These are phyloP conservation scores for Stemphylium beticola DNA, from an alignment of 2,329 filamentous ascomycete species.

Conservation along the genomic window DNA sequence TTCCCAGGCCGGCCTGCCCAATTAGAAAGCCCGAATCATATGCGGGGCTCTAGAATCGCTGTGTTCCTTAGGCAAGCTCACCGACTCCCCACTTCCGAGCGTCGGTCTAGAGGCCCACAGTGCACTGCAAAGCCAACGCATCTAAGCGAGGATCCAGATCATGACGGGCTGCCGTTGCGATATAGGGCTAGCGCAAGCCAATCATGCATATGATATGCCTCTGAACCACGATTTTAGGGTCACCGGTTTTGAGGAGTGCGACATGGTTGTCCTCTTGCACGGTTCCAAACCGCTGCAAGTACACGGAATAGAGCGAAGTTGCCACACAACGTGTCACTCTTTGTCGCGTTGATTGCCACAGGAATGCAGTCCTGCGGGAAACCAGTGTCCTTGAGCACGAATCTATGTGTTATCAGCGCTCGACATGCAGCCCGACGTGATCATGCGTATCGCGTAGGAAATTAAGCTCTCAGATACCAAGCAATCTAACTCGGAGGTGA, in stretches of 20 bases:
- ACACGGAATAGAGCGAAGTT: not conserved
- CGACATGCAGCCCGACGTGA: slow-evolving; percentile 5
- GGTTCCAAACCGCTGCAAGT: not conserved
- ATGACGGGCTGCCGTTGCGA: slow-evolving; percentile 22
- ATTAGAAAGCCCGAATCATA: slow-evolving; percentile 16
- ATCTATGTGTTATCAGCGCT: slow-evolving; percentile 1
- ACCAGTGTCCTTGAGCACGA: slow-evolving; percentile 5
- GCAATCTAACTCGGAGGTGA: slow-evolving; percentile 3
- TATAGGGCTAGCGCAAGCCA: slow-evolving; percentile 31
- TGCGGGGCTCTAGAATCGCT: slow-evolving; percentile 16
- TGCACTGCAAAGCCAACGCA: slow-evolving; percentile 44
- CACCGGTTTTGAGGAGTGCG: slow-evolving; percentile 18
- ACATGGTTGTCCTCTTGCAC: not conserved
- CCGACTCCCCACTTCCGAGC: slow-evolving; percentile 36
- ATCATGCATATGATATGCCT: slow-evolving; percentile 26
- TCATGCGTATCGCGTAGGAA: slow-evolving; percentile 12
- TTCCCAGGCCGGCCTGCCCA: slow-evolving; percentile 13
- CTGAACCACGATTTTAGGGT: slow-evolving; percentile 31
- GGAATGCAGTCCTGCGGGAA: slow-evolving; percentile 13
- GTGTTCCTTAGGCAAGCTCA: slow-evolving; percentile 33
- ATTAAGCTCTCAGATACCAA: slow-evolving; percentile 7
- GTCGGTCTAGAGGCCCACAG: slow-evolving; percentile 29
- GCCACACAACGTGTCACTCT: not conserved
- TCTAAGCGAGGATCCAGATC: slow-evolving; percentile 34
- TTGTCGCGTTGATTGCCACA: not conserved